Conservation (phyloP, 2,329 filamentous ascomycete species). For the Raffaelea deltoideospora region DNA sequence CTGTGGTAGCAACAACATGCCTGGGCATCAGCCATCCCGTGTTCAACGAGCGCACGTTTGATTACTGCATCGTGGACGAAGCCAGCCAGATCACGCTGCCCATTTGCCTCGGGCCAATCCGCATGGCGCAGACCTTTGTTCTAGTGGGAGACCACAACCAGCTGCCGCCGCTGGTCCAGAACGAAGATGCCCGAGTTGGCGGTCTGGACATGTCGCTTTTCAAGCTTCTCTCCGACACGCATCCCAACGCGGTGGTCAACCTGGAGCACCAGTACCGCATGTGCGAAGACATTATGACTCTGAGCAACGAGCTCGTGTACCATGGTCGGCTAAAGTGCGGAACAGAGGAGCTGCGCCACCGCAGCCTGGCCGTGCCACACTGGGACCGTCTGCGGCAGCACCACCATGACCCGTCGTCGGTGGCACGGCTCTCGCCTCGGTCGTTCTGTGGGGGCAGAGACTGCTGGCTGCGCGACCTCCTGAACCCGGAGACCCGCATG, state of each 20-base stretch:
- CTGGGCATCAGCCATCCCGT: conserved; percentile 79
- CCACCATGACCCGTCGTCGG: conserved; percentile 27
- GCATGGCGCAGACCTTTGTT: conserved; percentile 84
- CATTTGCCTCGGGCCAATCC: conserved; percentile 84
- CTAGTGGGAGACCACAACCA: conserved; percentile 96
- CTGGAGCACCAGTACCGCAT: conserved; percentile 96
- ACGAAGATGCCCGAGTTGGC: conserved; percentile 70
- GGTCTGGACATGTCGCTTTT: conserved; percentile 89
- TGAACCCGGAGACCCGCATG: conserved; percentile 58
- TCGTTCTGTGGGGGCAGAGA: conserved; percentile 35
- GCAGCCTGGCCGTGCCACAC: conserved; percentile 52
- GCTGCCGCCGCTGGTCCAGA: conserved; percentile 83
- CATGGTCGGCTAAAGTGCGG: conserved; percentile 82
- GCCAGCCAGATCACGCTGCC: conserved; percentile 94
- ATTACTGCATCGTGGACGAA: conserved; percentile 97
- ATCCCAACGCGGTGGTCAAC: conserved; percentile 77
- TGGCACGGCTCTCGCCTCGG: conserved; percentile 18
- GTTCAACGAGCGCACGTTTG: conserved; percentile 79
- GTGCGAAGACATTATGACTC: conserved; percentile 91
- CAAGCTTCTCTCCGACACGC: conserved; percentile 78
- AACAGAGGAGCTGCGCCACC: conserved; percentile 55
- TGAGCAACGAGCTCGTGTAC: conserved; percentile 90
- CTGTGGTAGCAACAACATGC: conserved; percentile 89
- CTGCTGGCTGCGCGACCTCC: conserved; percentile 66
- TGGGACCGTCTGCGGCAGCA: conserved; percentile 48